A percentile compares a stretch with the other conserved stretches of the same genome.
phyloP scores from a whole-genome alignment of 768 basidiomycete species.

The Lentinula detonsa region DNA sequence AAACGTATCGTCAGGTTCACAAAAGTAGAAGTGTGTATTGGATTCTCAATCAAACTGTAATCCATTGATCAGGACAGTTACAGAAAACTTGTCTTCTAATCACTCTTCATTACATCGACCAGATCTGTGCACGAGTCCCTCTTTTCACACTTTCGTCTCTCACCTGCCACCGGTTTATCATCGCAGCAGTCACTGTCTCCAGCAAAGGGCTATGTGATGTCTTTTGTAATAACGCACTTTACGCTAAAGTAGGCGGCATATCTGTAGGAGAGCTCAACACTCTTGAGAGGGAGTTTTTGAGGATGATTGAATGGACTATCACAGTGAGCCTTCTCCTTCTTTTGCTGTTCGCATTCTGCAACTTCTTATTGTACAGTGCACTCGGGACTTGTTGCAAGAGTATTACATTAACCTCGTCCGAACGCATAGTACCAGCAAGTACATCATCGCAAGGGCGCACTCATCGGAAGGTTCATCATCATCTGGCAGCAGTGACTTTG shows the following conservation, averaged over 20 bases:
- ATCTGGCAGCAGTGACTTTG: conserved; percentile 44
- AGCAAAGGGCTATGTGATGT: conserved; percentile 94
- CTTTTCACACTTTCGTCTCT: conserved; percentile 92
- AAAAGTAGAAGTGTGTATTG: conserved; percentile 78
- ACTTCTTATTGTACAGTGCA: conserved; percentile 58
- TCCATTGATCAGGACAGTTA: neutral
- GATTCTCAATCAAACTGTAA: neutral
- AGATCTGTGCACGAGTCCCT: conserved; percentile 83
- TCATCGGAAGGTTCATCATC: conserved; percentile 30
- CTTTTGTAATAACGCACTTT: conserved; percentile 92
- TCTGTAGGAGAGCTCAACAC: conserved; percentile 86
- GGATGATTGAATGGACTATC: conserved; percentile 89
- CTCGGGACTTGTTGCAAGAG: conserved; percentile 83
- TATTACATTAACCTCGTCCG: conserved; percentile 93
- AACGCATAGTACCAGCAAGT: conserved; percentile 65
- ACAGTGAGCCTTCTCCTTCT: conserved; percentile 60
- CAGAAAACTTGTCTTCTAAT: conserved; percentile 79
- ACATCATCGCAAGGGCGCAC: conserved; percentile 42
- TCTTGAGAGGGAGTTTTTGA: conserved; percentile 91
- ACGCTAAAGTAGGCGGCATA: conserved; percentile 96
- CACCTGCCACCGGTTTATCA: conserved; percentile 96
- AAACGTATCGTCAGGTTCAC: conserved; percentile 92
- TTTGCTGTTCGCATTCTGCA: conserved; percentile 1
- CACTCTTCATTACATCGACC: conserved; percentile 86
- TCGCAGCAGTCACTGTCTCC: conserved; percentile 86